Evolutionary conservation across 225 moss, liverwort and hornwort genomes (phyloP), one percentile per base, ranked within the genome.

Genomic region (Polytrichum formosum): DNA sequence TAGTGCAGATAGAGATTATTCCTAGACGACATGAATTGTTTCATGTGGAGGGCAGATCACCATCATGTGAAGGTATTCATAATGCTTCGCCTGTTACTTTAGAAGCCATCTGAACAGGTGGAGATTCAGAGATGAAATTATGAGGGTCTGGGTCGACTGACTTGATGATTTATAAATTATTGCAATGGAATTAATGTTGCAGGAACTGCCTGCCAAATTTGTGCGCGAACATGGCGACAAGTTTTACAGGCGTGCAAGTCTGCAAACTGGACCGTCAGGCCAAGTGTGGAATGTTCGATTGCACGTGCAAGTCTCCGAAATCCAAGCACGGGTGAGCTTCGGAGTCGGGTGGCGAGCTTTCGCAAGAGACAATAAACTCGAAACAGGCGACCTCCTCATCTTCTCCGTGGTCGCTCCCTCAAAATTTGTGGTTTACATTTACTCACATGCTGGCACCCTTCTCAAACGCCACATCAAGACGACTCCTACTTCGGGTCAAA

Each of bases 141-240:
- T 31, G 7, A 31, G 7, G 31, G 31, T 7, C 7, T 31, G 13
- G 37, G 16, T 46, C 16, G 46, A 9, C 4, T 13, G 16, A 46
- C 46, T 13, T 46, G 46, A 46, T 16, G 46, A 46, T 13, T 46
- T 46, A 46, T 13, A 46, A 46, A 46, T 16, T 46, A 13, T 16
- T 0, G 10, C 3, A 13, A 16, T 46, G 46, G 46, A 46, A 46
- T 46, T 46, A 46, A 13, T 46, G 13, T 16, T 46, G 46, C 56
- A 77, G 70, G 77, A 81, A 54, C 35, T 77, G 55, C 66, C 67
- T 18, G 73, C 73, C 26, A 70, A 67, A 67, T 81, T 81, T 20
- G 77, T 81, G 26, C 77, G 70, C 37, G 70, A 77, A 62, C 73
- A 81, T 26, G 76, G 81, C 0, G 73, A 81, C 76, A 81, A 81